phyloP scores from a whole-genome alignment of 768 basidiomycete species.

The Austroboletus eburneus region DNA sequence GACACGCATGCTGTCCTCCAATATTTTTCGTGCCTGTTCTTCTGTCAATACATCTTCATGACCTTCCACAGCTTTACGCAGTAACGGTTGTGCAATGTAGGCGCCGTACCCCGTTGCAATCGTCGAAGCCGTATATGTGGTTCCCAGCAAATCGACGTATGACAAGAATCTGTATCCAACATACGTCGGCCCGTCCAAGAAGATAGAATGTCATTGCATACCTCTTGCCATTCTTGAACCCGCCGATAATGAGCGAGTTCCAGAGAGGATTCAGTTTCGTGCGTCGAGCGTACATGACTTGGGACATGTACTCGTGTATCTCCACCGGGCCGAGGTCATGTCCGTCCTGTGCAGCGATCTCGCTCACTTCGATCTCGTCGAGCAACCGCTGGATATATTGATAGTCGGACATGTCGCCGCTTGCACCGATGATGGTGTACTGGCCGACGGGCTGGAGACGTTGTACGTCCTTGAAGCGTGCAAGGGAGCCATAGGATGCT shows the following conservation, averaged over 20 bases:
- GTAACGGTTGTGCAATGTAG: slow-evolving; percentile 88
- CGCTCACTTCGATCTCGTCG: slow-evolving; percentile 72
- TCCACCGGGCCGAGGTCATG: slow-evolving; percentile 82
- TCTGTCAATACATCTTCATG: slow-evolving; percentile 69
- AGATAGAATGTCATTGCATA: slow-evolving; percentile 31
- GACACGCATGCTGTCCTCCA: slow-evolving; percentile 87
- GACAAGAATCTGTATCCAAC: slow-evolving; percentile 70
- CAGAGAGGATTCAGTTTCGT: slow-evolving; percentile 91
- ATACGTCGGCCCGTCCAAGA: neutral
- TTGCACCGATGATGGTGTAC: slow-evolving; percentile 84
- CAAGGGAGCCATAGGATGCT: slow-evolving; percentile 97
- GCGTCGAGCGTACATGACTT: slow-evolving; percentile 86
- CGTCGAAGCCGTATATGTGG: slow-evolving; percentile 89
- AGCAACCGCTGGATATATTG: slow-evolving; percentile 84
- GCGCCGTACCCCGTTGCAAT: slow-evolving; percentile 94
- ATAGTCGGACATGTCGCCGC: slow-evolving; percentile 98
- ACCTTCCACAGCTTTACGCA: slow-evolving; percentile 88
- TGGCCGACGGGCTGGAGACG: slow-evolving; percentile 83
- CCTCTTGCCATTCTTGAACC: slow-evolving; percentile 82
- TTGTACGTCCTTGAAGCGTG: slow-evolving; percentile 91
- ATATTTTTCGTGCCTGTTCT: slow-evolving; percentile 70
- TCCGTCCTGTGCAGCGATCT: slow-evolving; percentile 78
- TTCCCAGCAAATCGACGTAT: slow-evolving; percentile 94
- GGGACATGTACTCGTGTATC: slow-evolving; percentile 88
- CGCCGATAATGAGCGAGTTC: slow-evolving; percentile 93